A percentile compares a stretch with the other conserved stretches of the same genome.
Conservation (phyloP, 2,329 filamentous ascomycete species). For the Exophiala mesophila region DNA sequence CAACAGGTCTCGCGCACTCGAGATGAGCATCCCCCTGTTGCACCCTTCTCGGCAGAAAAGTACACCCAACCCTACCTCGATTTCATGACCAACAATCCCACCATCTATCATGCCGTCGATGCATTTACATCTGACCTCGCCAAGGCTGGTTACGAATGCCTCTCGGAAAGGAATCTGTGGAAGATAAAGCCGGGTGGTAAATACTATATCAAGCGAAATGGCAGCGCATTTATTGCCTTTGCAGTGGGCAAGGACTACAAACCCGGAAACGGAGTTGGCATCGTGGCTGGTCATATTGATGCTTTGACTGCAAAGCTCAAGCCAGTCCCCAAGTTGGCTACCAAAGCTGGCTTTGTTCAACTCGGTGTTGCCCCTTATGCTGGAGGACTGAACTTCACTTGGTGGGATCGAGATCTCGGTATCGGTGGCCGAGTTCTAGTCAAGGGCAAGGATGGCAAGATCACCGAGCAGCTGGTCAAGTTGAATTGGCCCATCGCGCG, state of each 20-base stretch:
- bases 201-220: constrained; percentile 84
- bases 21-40: constrained; percentile 13
- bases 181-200: constrained; percentile 75
- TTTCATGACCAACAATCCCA: constrained; percentile 86
- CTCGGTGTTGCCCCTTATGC: constrained; percentile 91
- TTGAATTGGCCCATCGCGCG: constrained; percentile 91
- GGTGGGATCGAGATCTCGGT: constrained; percentile 94
- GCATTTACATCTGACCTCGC: constrained; percentile 70
- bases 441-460: constrained; percentile 65
- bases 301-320: constrained; percentile 86
- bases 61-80: constrained; percentile 81
- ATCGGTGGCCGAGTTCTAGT: constrained; percentile 87
- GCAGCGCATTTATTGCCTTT: constrained; percentile 80
- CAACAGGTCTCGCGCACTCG: constrained; percentile 11
- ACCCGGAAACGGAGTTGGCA: constrained; percentile 78
- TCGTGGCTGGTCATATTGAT: constrained; percentile 89
- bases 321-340: constrained; percentile 80
- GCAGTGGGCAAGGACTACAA: constrained; percentile 73
- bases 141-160: constrained; percentile 67
- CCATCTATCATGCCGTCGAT: constrained; percentile 83
- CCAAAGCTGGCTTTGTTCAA: constrained; percentile 78
- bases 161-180: constrained; percentile 77
- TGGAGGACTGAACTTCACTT: constrained; percentile 78
- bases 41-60: constrained; percentile 44
- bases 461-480: constrained; percentile 76